These are phyloP conservation scores for Alternaria sp. DNA, from an alignment of 2,329 filamentous ascomycete species.

Conservation along the genomic window DNA sequence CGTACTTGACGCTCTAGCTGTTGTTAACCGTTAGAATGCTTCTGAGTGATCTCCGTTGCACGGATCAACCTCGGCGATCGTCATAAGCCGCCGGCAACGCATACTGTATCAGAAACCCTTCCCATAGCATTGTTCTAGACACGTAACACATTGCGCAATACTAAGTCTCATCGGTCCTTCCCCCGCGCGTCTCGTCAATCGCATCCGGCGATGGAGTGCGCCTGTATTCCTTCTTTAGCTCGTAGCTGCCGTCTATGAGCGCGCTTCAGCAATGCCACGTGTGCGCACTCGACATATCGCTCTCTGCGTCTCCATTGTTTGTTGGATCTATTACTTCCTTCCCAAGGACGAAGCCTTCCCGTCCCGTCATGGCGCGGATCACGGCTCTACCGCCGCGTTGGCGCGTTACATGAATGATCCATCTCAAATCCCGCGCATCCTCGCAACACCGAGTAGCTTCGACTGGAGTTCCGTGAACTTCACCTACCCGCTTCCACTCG, in stretches of 20 bases:
- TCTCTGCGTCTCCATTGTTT: conserved; percentile 34
- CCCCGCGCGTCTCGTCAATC: neutral
- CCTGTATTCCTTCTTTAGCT: neutral
- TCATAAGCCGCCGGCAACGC: neutral
- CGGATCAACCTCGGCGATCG: conserved; percentile 1
- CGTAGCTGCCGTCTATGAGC: conserved; percentile 12
- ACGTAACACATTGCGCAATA: conserved; percentile 16
- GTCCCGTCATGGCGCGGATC: conserved; percentile 9
- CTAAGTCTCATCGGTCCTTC: conserved; percentile 8
- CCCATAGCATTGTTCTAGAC: conserved; percentile 15
- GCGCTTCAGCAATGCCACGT: conserved; percentile 33
- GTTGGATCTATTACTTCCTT: conserved; percentile 40
- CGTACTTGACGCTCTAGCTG: neutral
- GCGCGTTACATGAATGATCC: conserved; percentile 47
- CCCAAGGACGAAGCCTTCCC: conserved; percentile 23
- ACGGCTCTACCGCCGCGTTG: conserved; percentile 31
- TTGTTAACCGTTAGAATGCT: neutral
- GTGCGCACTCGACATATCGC: conserved; percentile 40
- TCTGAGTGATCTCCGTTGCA: neutral
- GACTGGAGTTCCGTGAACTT: conserved; percentile 44
- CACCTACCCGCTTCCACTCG: conserved; percentile 36
- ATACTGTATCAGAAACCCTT: neutral
- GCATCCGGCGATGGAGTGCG: conserved; percentile 18
- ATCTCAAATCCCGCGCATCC: conserved; percentile 30
- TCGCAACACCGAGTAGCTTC: conserved; percentile 39